Evolutionary conservation across 2,329 filamentous ascomycete species (phyloP), one percentile per base, ranked within the genome.

Genomic region (Pseudocercospora eumusae): DNA sequence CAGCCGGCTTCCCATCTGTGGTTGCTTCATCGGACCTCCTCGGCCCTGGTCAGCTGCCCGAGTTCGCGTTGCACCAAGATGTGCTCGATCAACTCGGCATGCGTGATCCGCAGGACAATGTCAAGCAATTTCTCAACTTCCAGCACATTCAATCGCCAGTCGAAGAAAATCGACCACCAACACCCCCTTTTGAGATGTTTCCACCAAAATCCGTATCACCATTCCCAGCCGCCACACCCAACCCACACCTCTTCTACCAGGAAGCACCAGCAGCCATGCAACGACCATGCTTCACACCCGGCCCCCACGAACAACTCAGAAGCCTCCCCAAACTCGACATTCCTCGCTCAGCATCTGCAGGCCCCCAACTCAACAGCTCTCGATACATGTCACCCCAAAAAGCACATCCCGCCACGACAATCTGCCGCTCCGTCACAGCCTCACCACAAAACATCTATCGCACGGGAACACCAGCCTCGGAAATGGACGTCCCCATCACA

Each of bases 11-110:
- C 27, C 90, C 90, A 9, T 97, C 93, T 1, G 83, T 96, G 9
- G 88, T 96, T 57, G 93, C 93, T 25, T 97, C 93, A 0, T 97
- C 93, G 1, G 93, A 97, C 76, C 84, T 96, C 10, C 83, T 98
- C 65, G 93, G 92, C 2, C 88, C 90, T 5, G 84, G 84, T 7
- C 76, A 83, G 36, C 74, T 87, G 11, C 83, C 88, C 21, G 82
- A 87, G 23, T 82, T 93, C 63, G 79, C 78, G 20, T 84, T 97
- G 40, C 88, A 92, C 70, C 88, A 92, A 74, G 86, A 88, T 54
- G 84, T 83, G 45, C 86, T 96, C 15, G 86, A 87, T 61, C 86
- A 83, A 65, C 74, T 96, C 31, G 83, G 89, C 72, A 81, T 82
- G 18, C 84, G 89, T 57, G 92, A 97, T 72, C 90, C 93, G 5